Evolutionary conservation across 164 flowering plant genomes (phyloP).

Genomic region (Taxillus chinensis): DNA sequence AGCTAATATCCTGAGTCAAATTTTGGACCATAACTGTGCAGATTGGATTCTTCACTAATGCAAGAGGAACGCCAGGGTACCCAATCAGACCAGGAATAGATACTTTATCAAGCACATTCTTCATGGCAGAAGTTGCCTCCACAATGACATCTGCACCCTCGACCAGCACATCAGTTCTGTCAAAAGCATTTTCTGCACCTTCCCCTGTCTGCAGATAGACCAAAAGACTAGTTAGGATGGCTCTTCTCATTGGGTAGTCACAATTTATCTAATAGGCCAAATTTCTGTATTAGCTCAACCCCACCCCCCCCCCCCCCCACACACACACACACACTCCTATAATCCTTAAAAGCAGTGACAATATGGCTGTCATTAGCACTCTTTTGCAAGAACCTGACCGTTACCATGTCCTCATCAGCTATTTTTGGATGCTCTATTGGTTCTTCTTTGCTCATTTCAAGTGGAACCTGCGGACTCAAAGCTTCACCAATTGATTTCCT

Average conservation of each 20-base stretch:
- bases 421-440: conserved; percentile 7
- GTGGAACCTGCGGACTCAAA: conserved; percentile 6
- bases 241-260: too few relatives aligned
- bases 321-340: too few relatives aligned
- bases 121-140: conserved; percentile 13
- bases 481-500: conserved; percentile 2
- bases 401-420: conserved; percentile 9
- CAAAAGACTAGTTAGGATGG: not conserved
- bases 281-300: too few relatives aligned
- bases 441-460: conserved; percentile 6
- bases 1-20: conserved; percentile 20
- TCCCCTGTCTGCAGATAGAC: conserved; percentile 22
- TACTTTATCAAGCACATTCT: conserved; percentile 6
- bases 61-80: conserved; percentile 24
- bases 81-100: conserved; percentile 21
- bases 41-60: conserved; percentile 28
- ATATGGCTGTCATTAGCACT: conserved; percentile 1
- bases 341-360: conserved; percentile 8
- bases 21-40: conserved; percentile 25
- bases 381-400: conserved; percentile 22
- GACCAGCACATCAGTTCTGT: conserved; percentile 13
- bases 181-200: conserved; percentile 21
- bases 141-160: conserved; percentile 5
- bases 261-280: too few relatives aligned
- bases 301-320: too few relatives aligned